Percentiles rank a stretch among this genome's conserved stretches.
Evolutionary conservation across 441 rosid genomes (phyloP).

Genomic region (Gossypium schwendimanii): DNA sequence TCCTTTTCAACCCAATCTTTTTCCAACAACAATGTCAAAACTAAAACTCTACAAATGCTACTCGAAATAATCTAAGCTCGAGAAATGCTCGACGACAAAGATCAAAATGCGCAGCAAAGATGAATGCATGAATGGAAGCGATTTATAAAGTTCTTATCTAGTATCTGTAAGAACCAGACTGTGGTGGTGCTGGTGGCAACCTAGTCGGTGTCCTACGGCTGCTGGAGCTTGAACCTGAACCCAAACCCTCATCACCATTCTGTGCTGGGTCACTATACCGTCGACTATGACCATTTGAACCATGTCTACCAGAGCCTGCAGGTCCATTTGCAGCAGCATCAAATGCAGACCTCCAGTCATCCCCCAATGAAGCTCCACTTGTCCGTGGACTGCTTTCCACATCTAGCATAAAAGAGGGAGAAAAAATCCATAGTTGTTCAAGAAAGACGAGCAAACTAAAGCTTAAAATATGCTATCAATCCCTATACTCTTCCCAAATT

Average conservation of each 20-base stretch:
- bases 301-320: constrained; percentile 43
- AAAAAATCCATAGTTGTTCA: neutral
- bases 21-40: neutral
- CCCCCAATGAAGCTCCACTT: constrained; percentile 50
- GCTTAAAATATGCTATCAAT: no score
- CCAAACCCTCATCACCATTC: constrained; percentile 61
- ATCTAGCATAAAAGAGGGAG: neutral
- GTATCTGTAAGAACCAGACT: constrained; percentile 58
- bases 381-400: constrained; percentile 83
- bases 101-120: constrained; percentile 17
- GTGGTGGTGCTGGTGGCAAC: constrained; percentile 94
- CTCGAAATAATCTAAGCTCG: constrained; percentile 20
- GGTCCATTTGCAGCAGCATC: constrained; percentile 75
- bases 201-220: constrained; percentile 85
- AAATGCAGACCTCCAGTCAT: constrained; percentile 97
- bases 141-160: constrained; percentile 26
- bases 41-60: constrained; percentile 13
- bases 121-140: constrained; percentile 20
- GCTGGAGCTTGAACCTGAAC: constrained; percentile 31
- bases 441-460: neutral
- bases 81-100: constrained; percentile 23
- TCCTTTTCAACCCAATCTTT: no score
- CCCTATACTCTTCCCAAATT: no score
- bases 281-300: constrained; percentile 57
- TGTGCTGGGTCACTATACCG: constrained; percentile 76